A percentile compares a stretch with the other conserved stretches of the same genome.
phyloP scores from a whole-genome alignment of 192 early-diverging fungal species.

The Umbelopsis ramanniana region DNA sequence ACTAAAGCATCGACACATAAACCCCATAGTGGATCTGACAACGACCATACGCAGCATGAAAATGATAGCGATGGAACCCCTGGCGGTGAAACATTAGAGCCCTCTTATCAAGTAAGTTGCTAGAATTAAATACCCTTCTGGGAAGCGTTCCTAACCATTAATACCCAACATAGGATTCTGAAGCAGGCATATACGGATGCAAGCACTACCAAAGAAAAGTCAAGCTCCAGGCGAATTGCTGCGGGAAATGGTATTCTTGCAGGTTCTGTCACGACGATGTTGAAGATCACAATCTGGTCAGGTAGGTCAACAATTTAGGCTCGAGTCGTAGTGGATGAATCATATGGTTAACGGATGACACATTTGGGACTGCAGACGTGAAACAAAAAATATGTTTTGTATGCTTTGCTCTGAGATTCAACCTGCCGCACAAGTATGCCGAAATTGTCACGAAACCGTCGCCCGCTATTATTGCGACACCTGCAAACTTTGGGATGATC shows the following conservation, averaged over 20 bases:
- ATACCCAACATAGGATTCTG: conserved; percentile 46
- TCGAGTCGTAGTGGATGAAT: not conserved
- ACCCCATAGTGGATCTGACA: conserved; percentile 63
- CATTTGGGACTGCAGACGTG: conserved; percentile 30
- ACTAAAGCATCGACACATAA: not conserved
- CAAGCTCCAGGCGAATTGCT: conserved; percentile 82
- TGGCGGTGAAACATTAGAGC: conserved; percentile 14
- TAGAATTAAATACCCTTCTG: not conserved
- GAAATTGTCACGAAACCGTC: conserved; percentile 66
- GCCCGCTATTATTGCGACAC: conserved; percentile 86
- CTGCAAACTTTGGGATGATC: conserved; percentile 93
- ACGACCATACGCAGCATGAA: conserved; percentile 52
- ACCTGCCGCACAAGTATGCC: conserved; percentile 75
- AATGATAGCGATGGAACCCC: conserved; percentile 2
- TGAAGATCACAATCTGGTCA: conserved; percentile 72
- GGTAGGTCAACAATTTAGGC: conserved; percentile 47
- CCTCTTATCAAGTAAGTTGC: not conserved
- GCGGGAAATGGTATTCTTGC: conserved; percentile 78
- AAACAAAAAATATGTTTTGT: conserved; percentile 85
- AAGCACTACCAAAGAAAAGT: conserved; percentile 76
- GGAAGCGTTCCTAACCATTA: not conserved
- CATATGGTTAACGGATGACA: not conserved
- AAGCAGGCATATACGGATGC: conserved; percentile 65
- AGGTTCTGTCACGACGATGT: conserved; percentile 85
- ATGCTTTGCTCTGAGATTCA: conserved; percentile 89